Evolutionary conservation across 2,329 filamentous ascomycete species (phyloP).

Genomic region (Pyricularia sp.): DNA sequence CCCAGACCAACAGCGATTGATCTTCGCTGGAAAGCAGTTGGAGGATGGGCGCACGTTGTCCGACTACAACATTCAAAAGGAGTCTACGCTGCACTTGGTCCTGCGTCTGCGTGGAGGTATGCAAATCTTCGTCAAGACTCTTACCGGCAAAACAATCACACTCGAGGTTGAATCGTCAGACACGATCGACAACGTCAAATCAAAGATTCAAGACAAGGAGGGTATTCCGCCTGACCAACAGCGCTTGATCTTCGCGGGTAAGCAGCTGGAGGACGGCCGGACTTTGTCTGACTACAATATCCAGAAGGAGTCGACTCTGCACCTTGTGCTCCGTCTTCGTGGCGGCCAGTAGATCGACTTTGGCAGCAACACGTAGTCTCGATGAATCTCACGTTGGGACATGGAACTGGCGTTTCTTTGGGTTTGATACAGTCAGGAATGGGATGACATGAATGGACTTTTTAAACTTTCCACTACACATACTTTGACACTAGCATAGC

Average conservation of each 20-base stretch:
- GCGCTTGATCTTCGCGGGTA: constrained; percentile 57
- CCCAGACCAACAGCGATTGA: constrained; percentile 85
- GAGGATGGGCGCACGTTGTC: constrained; percentile 83
- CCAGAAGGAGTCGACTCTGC: constrained; percentile 63
- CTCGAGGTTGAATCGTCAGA: constrained; percentile 55
- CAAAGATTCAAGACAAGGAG: constrained; percentile 61
- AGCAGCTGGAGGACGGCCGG: constrained; percentile 62
- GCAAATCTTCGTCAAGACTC: constrained; percentile 60
- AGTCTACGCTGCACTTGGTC: constrained; percentile 69
- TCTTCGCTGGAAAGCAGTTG: constrained; percentile 87
- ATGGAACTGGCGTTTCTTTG: constrained; percentile 1
- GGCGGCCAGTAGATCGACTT: constrained; percentile 38
- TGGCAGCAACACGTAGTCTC: neutral
- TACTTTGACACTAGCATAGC: neutral
- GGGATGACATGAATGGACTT: neutral
- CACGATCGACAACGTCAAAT: constrained; percentile 59
- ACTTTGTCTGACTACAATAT: constrained; percentile 85
- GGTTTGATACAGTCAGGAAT: constrained; percentile 1
- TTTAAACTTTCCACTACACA: neutral
- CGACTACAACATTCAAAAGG: constrained; percentile 97
- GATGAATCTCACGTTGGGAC: neutral
- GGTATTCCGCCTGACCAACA: constrained; percentile 60
- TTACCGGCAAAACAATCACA: constrained; percentile 59
- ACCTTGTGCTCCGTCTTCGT: constrained; percentile 58
- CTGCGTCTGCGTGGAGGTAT: constrained; percentile 73